Conservation (phyloP, 2,329 filamentous ascomycete species). For the Pseudogymnoascus sp. region DNA sequence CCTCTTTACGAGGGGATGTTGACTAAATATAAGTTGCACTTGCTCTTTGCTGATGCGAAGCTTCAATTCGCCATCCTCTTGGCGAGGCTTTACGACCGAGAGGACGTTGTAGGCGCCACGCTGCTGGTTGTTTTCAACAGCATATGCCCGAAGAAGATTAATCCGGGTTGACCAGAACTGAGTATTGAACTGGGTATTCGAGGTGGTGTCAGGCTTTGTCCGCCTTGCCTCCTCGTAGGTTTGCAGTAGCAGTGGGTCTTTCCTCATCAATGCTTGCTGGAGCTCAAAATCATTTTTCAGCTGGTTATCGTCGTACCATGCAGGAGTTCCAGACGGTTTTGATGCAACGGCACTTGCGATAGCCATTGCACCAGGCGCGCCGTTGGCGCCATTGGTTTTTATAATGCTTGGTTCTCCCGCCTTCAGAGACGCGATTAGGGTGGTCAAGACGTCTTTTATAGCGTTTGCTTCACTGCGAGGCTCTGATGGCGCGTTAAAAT, state of each 20-base stretch:
- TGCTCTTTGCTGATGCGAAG: constrained; percentile 86
- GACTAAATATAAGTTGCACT: constrained; percentile 83
- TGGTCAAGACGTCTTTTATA: constrained; percentile 74
- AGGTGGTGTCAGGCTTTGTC: constrained; percentile 77
- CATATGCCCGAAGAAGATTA: constrained; percentile 78
- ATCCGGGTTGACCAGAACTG: constrained; percentile 94
- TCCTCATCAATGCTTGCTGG: constrained; percentile 81
- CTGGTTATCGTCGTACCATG: constrained; percentile 71
- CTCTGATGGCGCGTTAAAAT: constrained; percentile 70
- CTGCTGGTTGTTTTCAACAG: constrained; percentile 78
- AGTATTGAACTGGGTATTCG: constrained; percentile 70
- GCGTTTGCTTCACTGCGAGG: constrained; percentile 77
- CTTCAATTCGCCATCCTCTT: constrained; percentile 65
- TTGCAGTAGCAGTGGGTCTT: constrained; percentile 64
- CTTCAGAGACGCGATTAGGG: constrained; percentile 64
- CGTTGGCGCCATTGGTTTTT: constrained; percentile 35
- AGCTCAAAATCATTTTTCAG: constrained; percentile 72
- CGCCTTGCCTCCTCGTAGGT: constrained; percentile 80
- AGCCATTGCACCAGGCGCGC: constrained; percentile 62
- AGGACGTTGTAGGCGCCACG: constrained; percentile 90
- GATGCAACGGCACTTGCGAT: constrained; percentile 62
- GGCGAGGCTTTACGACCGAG: constrained; percentile 74
- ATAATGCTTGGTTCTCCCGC: constrained; percentile 43
- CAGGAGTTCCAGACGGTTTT: constrained; percentile 37
- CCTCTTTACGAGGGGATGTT: constrained; percentile 82